Evolutionary conservation across 331 rosid species (phyloP).

Genomic region (Malus hybrid): DNA sequence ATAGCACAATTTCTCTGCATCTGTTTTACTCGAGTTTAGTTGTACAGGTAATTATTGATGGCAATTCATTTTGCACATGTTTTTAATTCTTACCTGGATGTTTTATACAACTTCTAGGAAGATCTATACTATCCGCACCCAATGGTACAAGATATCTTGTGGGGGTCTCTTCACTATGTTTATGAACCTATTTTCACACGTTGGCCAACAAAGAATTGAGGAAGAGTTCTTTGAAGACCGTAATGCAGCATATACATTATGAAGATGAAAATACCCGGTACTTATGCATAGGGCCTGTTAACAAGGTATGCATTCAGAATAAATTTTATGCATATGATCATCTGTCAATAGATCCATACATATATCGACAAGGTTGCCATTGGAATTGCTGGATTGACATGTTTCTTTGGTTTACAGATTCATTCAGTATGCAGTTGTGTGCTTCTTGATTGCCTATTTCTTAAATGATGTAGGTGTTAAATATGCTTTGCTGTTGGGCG

Average conservation of each 20-base stretch:
- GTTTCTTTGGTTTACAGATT: background rate
- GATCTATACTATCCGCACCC: constrained; percentile 34
- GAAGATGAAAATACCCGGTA: constrained; percentile 29
- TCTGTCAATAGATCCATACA: background rate
- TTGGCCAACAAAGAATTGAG: constrained; percentile 32
- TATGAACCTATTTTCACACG: constrained; percentile 22
- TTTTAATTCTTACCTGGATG: constrained; percentile 2
- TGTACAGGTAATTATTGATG: background rate
- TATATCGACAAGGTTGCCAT: background rate
- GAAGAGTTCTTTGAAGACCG: constrained; percentile 10
- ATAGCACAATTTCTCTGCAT: background rate
- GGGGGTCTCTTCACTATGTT: constrained; percentile 29
- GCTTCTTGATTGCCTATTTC: background rate
- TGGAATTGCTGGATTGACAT: background rate
- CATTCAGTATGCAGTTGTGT: background rate
- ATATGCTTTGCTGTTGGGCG: constrained; percentile 33
- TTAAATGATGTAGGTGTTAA: constrained; percentile 15
- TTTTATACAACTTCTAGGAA: constrained; percentile 14
- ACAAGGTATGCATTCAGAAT: constrained; percentile 15
- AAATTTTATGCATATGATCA: background rate
- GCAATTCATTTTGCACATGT: background rate
- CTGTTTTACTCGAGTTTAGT: background rate
- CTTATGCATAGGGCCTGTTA: constrained; percentile 23
- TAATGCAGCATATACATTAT: too few species aligned
- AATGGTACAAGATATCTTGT: constrained; percentile 26